A percentile compares a stretch with the other conserved stretches of the same genome.
phyloP scores from a whole-genome alignment of 78 protist species.

The Anaeramoeba flamelloides region DNA sequence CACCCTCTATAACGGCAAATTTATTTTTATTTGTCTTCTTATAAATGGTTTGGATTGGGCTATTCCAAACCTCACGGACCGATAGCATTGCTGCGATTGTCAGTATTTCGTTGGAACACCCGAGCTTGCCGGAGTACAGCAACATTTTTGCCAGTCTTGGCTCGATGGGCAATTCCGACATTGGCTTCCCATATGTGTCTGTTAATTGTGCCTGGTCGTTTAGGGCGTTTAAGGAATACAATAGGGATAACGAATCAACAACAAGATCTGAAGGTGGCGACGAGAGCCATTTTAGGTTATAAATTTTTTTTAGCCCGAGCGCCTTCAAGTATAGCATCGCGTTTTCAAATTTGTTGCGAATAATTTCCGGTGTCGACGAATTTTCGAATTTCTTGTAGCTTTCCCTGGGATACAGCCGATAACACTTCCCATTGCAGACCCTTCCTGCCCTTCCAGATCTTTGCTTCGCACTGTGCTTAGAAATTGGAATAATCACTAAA shows the following conservation, averaged over 20 bases:
- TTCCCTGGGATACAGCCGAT: conserved; percentile 10
- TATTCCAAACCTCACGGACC: neutral
- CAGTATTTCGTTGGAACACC: conserved; percentile 25
- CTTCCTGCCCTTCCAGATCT: conserved; percentile 39
- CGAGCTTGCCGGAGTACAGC: neutral
- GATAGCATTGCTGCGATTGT: conserved; percentile 48
- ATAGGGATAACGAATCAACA: neutral
- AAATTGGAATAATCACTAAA: conserved; percentile 8
- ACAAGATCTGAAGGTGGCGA: neutral
- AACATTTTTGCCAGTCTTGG: conserved; percentile 16
- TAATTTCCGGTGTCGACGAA: neutral
- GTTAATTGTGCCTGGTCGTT: conserved; percentile 32
- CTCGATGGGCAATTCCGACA: conserved; percentile 61
- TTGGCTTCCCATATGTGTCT: conserved; percentile 36
- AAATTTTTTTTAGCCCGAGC: conserved; percentile 58
- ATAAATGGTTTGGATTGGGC: neutral
- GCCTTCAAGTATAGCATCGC: conserved; percentile 3
- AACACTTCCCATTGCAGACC: conserved; percentile 19
- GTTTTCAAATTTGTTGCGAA: neutral
- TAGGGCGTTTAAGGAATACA: conserved; percentile 66
- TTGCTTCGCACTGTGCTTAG: conserved; percentile 18
- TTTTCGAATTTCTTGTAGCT: neutral
- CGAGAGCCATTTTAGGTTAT: neutral
- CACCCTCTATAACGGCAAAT: conserved; percentile 16
- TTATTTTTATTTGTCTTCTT: neutral